phyloP scores from a whole-genome alignment of 1,284 basidiomycete species.

The Ganoderma lucidum region DNA sequence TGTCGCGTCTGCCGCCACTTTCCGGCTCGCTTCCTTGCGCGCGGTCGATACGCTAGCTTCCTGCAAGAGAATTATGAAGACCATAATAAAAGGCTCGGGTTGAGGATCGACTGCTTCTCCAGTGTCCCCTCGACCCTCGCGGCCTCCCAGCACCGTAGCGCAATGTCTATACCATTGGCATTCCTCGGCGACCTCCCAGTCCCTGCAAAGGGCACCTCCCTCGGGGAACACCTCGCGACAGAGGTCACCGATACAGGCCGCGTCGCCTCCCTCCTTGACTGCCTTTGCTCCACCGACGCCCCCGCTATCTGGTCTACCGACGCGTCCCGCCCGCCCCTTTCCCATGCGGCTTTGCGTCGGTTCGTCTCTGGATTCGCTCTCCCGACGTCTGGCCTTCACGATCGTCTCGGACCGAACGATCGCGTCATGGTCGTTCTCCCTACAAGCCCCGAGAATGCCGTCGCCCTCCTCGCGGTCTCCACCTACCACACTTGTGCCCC shows the following conservation, averaged over 20 bases:
- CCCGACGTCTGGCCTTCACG: slow-evolving; percentile 30
- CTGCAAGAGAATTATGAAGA: not conserved
- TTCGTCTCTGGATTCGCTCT: slow-evolving; percentile 29
- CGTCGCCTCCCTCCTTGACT: slow-evolving; percentile 30
- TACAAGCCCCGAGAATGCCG: slow-evolving; percentile 32
- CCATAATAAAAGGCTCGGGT: slow-evolving; percentile 3
- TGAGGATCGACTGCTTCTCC: slow-evolving; percentile 1
- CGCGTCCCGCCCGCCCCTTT: slow-evolving; percentile 23
- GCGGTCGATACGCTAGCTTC: not conserved
- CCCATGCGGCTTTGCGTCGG: slow-evolving; percentile 28
- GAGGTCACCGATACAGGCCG: slow-evolving; percentile 29
- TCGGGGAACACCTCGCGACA: slow-evolving; percentile 30
- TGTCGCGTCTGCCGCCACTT: slow-evolving; percentile 11
- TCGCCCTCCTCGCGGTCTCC: slow-evolving; percentile 31
- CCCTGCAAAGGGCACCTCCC: slow-evolving; percentile 21
- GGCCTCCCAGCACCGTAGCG: slow-evolving; percentile 14
- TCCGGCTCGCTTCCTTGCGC: slow-evolving; percentile 14
- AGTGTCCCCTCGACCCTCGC: slow-evolving; percentile 19
- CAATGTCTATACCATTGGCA: slow-evolving; percentile 31
- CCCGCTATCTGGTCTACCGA: slow-evolving; percentile 32
- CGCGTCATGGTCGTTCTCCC: slow-evolving; percentile 33
- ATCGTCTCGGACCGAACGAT: slow-evolving; percentile 26
- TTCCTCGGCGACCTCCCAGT: slow-evolving; percentile 28
- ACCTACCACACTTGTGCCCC: slow-evolving; percentile 32
- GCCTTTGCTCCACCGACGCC: slow-evolving; percentile 26